Evolutionary conservation across 306 rosid species (phyloP).

Genomic region (Vicia villosa): DNA sequence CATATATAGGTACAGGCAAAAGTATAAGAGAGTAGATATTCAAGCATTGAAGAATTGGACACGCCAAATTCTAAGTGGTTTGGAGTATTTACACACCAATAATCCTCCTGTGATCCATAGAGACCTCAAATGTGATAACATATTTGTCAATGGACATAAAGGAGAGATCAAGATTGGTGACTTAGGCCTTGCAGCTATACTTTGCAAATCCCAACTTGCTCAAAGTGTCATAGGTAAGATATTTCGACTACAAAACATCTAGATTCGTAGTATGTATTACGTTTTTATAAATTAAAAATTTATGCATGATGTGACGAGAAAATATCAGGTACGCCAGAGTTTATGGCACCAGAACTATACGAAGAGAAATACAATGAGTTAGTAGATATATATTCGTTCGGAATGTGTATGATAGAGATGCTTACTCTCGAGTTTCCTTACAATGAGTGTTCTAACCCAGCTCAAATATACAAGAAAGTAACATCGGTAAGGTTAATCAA

Average conservation of each 20-base stretch:
- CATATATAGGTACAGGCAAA: conserved; percentile 62
- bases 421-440: conserved; percentile 85
- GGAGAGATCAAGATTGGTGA: conserved; percentile 93
- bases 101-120: conserved; percentile 89
- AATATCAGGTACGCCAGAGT: conserved; percentile 83
- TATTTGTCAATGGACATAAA: conserved; percentile 86
- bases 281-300: not conserved
- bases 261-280: not conserved
- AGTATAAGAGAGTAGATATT: conserved; percentile 55
- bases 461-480: conserved; percentile 97
- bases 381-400: conserved; percentile 82
- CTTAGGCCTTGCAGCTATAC: conserved; percentile 84
- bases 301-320: not conserved
- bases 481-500: conserved; percentile 55
- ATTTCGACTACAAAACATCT: not conserved
- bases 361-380: conserved; percentile 87
- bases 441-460: conserved; percentile 85
- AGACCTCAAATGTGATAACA: conserved; percentile 88
- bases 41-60: conserved; percentile 81
- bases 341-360: conserved; percentile 96
- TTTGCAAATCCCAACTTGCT: conserved; percentile 65
- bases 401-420: conserved; percentile 93
- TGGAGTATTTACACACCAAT: conserved; percentile 65
- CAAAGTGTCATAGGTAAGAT: conserved; percentile 81
- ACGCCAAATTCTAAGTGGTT: conserved; percentile 69